These are phyloP conservation scores for Aspergillus sclerotioniger DNA, from an alignment of 495 filamentous ascomycete genomes.

Conservation along the genomic window DNA sequence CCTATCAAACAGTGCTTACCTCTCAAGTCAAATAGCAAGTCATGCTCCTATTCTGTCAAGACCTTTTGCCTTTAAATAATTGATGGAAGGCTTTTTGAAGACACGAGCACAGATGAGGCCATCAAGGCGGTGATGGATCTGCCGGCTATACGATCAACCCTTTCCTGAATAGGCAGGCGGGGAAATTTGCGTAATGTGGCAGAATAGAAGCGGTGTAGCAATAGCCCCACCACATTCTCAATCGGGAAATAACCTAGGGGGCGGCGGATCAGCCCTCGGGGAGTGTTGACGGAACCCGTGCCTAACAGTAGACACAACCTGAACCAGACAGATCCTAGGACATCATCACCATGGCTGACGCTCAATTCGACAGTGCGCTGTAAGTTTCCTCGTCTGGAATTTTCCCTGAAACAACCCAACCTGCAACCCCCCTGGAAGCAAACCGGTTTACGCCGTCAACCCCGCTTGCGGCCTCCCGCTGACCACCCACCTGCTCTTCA, in stretches of 20 bases:
- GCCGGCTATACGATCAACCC: too few species aligned
- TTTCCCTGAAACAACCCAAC: not conserved
- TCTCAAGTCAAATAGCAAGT: too few species aligned
- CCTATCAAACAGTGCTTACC: too few species aligned
- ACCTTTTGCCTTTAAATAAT: too few species aligned
- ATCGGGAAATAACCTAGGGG: constrained; percentile 23
- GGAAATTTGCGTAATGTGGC: too few species aligned
- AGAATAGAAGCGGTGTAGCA: too few species aligned
- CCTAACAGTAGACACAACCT: constrained; percentile 23
- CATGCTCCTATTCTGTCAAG: too few species aligned
- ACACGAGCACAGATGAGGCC: too few species aligned
- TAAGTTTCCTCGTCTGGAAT: constrained; percentile 32
- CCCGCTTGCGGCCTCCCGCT: constrained; percentile 33
- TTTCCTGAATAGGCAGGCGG: too few species aligned
- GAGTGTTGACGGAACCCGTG: too few species aligned
- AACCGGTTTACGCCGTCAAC: constrained; percentile 15
- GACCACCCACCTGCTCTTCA: constrained; percentile 37
- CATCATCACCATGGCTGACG: constrained; percentile 47
- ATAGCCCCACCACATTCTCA: not conserved
- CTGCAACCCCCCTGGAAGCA: not conserved
- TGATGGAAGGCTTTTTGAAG: too few species aligned
- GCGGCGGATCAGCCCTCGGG: not conserved
- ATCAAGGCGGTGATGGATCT: too few species aligned
- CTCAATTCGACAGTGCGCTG: constrained; percentile 64
- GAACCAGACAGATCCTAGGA: constrained; percentile 8